These are phyloP conservation scores for Fraxinus ornus DNA, from an alignment of 305 asterid species.

Conservation along the genomic window DNA sequence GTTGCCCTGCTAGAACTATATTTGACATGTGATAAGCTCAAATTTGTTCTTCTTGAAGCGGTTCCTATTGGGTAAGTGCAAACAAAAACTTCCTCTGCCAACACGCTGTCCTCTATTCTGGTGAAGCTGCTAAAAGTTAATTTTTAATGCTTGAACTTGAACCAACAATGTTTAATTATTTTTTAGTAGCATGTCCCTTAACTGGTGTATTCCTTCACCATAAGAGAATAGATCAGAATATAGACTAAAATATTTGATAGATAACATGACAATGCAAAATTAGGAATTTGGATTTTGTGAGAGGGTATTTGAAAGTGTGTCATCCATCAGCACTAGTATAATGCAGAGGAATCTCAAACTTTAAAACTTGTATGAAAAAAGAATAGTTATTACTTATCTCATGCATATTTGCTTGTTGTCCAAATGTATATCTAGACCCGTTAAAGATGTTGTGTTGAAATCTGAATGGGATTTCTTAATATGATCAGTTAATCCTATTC, in stretches of 20 bases:
- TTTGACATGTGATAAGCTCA: conserved; percentile 47
- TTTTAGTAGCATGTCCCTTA: not conserved
- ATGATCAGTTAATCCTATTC: not conserved
- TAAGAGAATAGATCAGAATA: not conserved
- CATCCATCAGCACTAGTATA: not conserved
- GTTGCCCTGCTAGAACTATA: conserved; percentile 70
- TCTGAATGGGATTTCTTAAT: not conserved
- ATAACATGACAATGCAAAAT: not conserved
- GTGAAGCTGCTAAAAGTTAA: not conserved
- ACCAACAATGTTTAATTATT: not conserved
- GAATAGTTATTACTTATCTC: not conserved
- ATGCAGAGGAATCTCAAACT: not conserved
- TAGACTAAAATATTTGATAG: not conserved
- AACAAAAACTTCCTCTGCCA: not conserved
- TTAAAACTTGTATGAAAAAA: not conserved
- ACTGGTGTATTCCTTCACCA: not conserved
- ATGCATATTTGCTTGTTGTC: not conserved
- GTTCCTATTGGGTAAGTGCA: conserved; percentile 73
- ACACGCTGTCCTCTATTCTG: conserved; percentile 2
- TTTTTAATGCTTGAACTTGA: not conserved
- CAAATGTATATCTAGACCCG: not conserved
- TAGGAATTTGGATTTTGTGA: not conserved
- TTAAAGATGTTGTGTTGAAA: not conserved
- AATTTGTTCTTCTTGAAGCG: conserved; percentile 65
- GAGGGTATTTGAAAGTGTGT: not conserved